Conservation (phyloP, 495 filamentous ascomycete genomes). For the Rhypophila decipiens region DNA sequence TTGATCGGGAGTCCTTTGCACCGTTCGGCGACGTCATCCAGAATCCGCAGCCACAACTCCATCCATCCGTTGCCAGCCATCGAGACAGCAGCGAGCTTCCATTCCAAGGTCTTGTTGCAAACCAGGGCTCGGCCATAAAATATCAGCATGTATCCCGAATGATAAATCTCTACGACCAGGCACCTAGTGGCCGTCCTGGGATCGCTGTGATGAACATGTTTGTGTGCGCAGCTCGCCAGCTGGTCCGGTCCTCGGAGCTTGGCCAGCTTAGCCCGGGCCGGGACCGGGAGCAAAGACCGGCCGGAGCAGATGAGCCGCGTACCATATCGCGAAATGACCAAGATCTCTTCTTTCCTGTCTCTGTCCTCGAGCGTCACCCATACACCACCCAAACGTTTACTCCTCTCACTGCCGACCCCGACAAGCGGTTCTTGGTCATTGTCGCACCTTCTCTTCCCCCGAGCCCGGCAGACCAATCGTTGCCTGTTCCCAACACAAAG, state of each 20-base stretch:
- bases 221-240: constrained; percentile 64
- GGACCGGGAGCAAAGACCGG: background rate
- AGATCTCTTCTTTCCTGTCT: constrained; percentile 54
- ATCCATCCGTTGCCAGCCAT: constrained; percentile 34
- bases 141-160: constrained; percentile 71
- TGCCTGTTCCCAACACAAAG: constrained; percentile 26
- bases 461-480: constrained; percentile 21
- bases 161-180: constrained; percentile 56
- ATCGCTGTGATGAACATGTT: constrained; percentile 79
- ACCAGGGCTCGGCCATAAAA: constrained; percentile 86
- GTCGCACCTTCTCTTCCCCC: constrained; percentile 68
- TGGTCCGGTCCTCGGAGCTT: constrained; percentile 25
- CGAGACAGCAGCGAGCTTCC: constrained; percentile 18
- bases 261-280: background rate
- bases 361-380: constrained; percentile 85
- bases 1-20: constrained; percentile 61
- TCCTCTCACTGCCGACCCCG: constrained; percentile 56
- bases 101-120: constrained; percentile 49
- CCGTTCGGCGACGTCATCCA: constrained; percentile 78
- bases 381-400: constrained; percentile 91
- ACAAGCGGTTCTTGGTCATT: constrained; percentile 69
- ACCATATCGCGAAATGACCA: no score
- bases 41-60: constrained; percentile 55
- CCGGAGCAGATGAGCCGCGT: background rate
- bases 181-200: constrained; percentile 56